Evolutionary conservation across 495 filamentous ascomycete species (phyloP).

Genomic region (Polyplosphaeria fusca): DNA sequence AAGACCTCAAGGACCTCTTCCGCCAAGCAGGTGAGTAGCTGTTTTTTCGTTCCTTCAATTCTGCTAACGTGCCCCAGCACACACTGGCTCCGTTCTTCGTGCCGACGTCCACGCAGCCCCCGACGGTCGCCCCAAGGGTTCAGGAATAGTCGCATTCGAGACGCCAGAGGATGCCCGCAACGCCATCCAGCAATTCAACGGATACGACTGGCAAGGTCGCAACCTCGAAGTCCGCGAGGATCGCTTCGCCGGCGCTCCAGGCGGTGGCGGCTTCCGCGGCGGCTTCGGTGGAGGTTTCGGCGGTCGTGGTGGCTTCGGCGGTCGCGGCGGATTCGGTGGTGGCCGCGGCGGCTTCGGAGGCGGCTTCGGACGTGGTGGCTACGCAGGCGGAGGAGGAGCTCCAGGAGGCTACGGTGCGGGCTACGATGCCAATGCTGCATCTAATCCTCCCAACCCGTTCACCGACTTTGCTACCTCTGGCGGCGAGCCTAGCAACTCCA

Average conservation of each 20-base stretch:
- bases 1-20: slow-evolving; percentile 98
- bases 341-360: slow-evolving; percentile 49
- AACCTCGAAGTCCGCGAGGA: slow-evolving; percentile 93
- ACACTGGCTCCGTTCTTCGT: slow-evolving; percentile 80
- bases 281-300: slow-evolving; percentile 50
- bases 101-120: slow-evolving; percentile 92
- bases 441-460: slow-evolving; percentile 81
- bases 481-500: slow-evolving; percentile 74
- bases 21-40: slow-evolving; percentile 84
- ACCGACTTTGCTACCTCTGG: slow-evolving; percentile 90
- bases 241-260: slow-evolving; percentile 72
- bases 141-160: slow-evolving; percentile 96
- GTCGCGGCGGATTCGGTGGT: slow-evolving; percentile 51
- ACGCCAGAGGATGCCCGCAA: slow-evolving; percentile 89
- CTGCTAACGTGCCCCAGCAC: slow-evolving; percentile 42
- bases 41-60: background rate
- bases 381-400: slow-evolving; percentile 36
- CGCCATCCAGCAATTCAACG: slow-evolving; percentile 95
- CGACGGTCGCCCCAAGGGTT: slow-evolving; percentile 91
- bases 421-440: slow-evolving; percentile 45
- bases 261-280: slow-evolving; percentile 49
- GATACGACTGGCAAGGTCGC: slow-evolving; percentile 97
- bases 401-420: slow-evolving; percentile 44
- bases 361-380: slow-evolving; percentile 39
- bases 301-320: slow-evolving; percentile 44